Percentiles rank a stretch among this genome's conserved stretches.
These are phyloP conservation scores for Knoxia roxburghii DNA, from an alignment of 257 asterid genomes.

Conservation along the genomic window DNA sequence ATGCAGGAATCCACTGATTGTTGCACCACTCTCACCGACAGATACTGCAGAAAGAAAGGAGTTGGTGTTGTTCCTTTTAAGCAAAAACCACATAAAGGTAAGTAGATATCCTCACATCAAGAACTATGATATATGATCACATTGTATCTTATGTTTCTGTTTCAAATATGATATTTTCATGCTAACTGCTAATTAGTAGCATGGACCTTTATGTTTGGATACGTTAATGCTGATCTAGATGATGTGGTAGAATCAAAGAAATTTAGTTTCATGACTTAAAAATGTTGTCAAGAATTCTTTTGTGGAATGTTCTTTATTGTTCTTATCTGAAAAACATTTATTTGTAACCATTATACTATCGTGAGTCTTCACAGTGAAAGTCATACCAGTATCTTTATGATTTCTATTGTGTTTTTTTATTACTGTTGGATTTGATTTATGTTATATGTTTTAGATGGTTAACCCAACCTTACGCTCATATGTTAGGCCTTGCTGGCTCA, in stretches of 20 bases:
- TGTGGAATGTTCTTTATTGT: background rate
- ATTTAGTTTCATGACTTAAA: background rate
- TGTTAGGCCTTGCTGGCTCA: no score
- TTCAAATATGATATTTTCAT: background rate
- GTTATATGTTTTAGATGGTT: no score
- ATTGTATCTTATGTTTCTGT: background rate
- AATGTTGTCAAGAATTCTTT: background rate
- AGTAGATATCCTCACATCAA: no score
- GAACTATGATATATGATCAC: background rate
- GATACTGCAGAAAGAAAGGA: slow-evolving; percentile 66
- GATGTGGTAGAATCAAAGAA: background rate
- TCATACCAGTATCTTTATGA: background rate
- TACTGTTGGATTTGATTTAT: no score
- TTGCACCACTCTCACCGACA: slow-evolving; percentile 90
- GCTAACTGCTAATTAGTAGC: background rate
- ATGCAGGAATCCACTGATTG: slow-evolving; percentile 56
- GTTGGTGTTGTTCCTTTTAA: slow-evolving; percentile 50
- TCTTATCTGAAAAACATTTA: no score
- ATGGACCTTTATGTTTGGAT: background rate
- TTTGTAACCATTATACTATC: background rate
- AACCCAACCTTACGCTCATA: no score
- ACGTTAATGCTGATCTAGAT: background rate
- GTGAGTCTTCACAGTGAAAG: background rate
- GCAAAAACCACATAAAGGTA: slow-evolving; percentile 49
- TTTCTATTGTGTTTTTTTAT: background rate